Evolutionary conservation across 1,139 yeast genomes (phyloP), one percentile per base, ranked within the genome.

Genomic region (Pneumocystis canis): DNA sequence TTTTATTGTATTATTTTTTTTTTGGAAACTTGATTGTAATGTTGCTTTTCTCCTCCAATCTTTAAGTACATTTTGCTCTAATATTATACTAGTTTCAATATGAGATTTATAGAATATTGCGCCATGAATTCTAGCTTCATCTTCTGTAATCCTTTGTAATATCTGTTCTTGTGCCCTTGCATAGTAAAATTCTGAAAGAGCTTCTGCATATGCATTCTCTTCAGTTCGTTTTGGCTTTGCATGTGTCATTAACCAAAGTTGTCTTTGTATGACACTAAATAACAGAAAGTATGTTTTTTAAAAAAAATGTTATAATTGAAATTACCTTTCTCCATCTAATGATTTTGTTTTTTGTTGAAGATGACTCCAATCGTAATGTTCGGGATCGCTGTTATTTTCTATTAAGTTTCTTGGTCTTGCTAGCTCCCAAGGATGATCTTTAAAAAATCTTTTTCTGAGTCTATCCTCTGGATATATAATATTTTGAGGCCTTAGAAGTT

Each of bases 401-500:
- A 89, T 80, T 68, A 92, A 76, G 39, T 83, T 79, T 72, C 88
- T 88, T n/a, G 98, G 97, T 68, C 96, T 82, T 2, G 98, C 87
- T 65, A 90, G 78, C 75, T 92, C 99, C 98, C 98, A 92, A 14
- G 99, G 98, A 74, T 92, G 99, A 73, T 90, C 96, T 66, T 83
- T 84, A 74, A 85, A 92, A 71, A 92, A 92, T 37, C 87, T 78
- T 62, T 81, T 79, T 76, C 98, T 82, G 69, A 92, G 76, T 69
- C 84, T 82, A 74, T 92, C 98, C 74, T 92, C 97, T 62, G 86
- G 77, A 71, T 83, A 89, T 65, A 75, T 75, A 70, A 92, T 78
- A 68, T 82, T 82, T 60, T 85, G 84, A 5, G 89, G 80, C 66
- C 79, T 77, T 70, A 81, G 81, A 41, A 83, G 70, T 62, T 75